phyloP scores from a whole-genome alignment of 371 early-diverging fungal genomes.

The Mortierella polycephala region DNA sequence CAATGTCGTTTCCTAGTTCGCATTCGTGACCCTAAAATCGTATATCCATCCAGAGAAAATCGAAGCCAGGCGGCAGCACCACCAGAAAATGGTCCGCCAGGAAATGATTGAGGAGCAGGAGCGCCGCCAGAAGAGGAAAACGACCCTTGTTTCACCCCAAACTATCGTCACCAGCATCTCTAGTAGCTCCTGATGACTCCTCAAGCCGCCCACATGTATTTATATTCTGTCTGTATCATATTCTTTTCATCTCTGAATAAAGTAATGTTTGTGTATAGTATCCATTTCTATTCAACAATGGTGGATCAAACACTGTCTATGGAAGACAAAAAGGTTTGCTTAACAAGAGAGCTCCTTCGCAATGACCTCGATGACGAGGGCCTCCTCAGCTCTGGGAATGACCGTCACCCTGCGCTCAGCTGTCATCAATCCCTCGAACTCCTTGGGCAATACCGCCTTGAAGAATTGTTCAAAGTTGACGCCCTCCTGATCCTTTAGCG shows the following conservation, averaged over 20 bases:
- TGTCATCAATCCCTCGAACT: slow-evolving; percentile 77
- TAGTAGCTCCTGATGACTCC: too few species aligned
- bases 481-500: slow-evolving; percentile 68
- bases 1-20: slow-evolving; percentile 15
- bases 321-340: background rate
- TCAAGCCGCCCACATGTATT: too few species aligned
- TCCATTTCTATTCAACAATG: too few species aligned
- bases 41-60: slow-evolving; percentile 47
- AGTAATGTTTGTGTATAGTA: too few species aligned
- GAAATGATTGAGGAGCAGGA: slow-evolving; percentile 48
- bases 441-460: slow-evolving; percentile 73
- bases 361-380: slow-evolving; percentile 68
- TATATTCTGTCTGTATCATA: background rate
- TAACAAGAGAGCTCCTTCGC: slow-evolving; percentile 61
- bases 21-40: slow-evolving; percentile 46
- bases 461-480: slow-evolving; percentile 67
- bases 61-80: slow-evolving; percentile 39
- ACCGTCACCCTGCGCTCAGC: slow-evolving; percentile 71
- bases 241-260: background rate
- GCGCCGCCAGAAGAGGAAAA: slow-evolving; percentile 20
- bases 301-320: too few species aligned
- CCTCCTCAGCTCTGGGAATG: slow-evolving; percentile 69
- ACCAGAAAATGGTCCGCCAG: slow-evolving; percentile 31
- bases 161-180: too few species aligned
- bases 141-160: slow-evolving; percentile 14